Base-by-base conservation (phyloP, 495 filamentous ascomycete genomes). In the Lepraria neglecta region DNA sequence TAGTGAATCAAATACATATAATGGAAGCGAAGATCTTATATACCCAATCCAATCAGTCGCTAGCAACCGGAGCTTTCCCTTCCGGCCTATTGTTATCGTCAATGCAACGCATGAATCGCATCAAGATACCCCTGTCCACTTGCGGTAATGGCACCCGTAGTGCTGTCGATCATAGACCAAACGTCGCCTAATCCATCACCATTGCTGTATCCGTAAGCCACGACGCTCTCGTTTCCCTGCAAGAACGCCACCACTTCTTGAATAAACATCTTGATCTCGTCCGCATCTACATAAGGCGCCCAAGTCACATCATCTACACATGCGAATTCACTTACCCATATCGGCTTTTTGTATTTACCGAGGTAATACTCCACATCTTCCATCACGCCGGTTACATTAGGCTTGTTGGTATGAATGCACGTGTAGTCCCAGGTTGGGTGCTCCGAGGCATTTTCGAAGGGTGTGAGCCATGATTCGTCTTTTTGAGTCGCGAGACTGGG, bases 351-450 rank as follows among this genome's bases (percentile, higher is more conserved):
- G 62, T 71, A 71, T 46, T 61, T 68, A n/a, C 24, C 19, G 48
- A 53, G 57, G 47, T 71, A 70, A 50, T 68, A 65, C n/a, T 64
- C 68, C 17, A 71, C 61, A 17, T 63, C 68, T 24, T 62, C 55
- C 35, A 61, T 64, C 24, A 69, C 68, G 1, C 63, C 68, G 12
- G 54, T 35, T 38, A 65, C 17, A 30, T 51, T 64, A 44, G 62
- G 63, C 60, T 69, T 71, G 62, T 71, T 68, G 43, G 65, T 61
- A 43, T 70, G 69, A 48, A 70, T 64, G 35, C 59, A 59, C 3
- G 69, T 71, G 53, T 66, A 69, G 35, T 68, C 64, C 69, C 68
- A 71, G 7, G 45, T 30, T 2, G 62, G 54, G 4, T 28, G 24
- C 4, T 15, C 54, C 6, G 43, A 14, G 19, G 53, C 30, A 14